A percentile compares a stretch with the other conserved stretches of the same genome.
Conservation (phyloP, 176 grass and related monocot genomes). For the Cenchrus fungigraminus region DNA sequence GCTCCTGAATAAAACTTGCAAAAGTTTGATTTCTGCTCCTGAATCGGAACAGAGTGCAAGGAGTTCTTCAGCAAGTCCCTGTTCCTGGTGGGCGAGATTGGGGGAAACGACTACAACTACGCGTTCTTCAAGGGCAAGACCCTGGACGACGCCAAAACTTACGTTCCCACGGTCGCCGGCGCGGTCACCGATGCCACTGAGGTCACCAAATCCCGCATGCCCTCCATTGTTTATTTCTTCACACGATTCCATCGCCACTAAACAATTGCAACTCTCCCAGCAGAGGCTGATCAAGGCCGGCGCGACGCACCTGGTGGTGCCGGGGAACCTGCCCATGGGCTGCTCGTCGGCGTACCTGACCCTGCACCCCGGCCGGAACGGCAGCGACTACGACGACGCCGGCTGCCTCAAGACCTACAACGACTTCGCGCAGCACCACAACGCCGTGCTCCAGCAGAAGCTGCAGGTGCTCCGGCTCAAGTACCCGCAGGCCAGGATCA, state of each 20-base stretch:
- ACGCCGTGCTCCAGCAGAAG: constrained; percentile 61
- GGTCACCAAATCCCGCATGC: constrained; percentile 29
- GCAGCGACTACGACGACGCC: constrained; percentile 60
- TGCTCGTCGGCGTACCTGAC: constrained; percentile 90
- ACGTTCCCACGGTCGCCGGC: constrained; percentile 60
- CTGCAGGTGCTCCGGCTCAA: constrained; percentile 57
- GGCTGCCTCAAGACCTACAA: constrained; percentile 82
- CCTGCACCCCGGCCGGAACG: constrained; percentile 51
- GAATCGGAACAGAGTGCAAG: constrained; percentile 52
- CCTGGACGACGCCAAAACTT: constrained; percentile 67
- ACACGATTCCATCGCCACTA: neutral
- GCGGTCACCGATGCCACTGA: constrained; percentile 66
- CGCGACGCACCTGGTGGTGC: constrained; percentile 81
- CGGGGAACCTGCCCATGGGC: constrained; percentile 81
- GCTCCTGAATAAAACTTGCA: neutral
- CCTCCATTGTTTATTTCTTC: neutral
- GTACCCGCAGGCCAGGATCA: constrained; percentile 64
- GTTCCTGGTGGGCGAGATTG: constrained; percentile 88
- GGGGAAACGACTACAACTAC: constrained; percentile 90
- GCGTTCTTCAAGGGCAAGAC: constrained; percentile 81
- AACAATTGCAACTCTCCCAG: neutral
- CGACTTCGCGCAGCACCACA: constrained; percentile 80
- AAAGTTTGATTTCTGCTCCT: neutral
- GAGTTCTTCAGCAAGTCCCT: constrained; percentile 72
- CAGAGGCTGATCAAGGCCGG: constrained; percentile 78